Evolutionary conservation across 2,329 filamentous ascomycete genomes (phyloP).

Genomic region (Sporothrix brunneoviolacea): DNA sequence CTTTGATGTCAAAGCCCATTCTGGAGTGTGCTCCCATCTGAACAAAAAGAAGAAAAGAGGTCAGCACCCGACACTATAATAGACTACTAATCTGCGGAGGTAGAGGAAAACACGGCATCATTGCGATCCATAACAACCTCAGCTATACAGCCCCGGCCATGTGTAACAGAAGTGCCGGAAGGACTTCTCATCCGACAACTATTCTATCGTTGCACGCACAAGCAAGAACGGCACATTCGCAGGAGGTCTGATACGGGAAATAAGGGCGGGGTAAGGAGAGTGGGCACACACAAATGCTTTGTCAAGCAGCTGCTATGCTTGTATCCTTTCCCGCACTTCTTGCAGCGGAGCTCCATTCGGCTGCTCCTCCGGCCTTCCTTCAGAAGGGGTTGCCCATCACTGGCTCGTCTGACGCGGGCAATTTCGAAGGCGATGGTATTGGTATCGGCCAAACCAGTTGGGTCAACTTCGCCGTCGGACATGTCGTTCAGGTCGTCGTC

Average conservation of each 20-base stretch:
- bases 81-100: background rate
- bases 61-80: constrained; percentile 36
- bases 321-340: constrained; percentile 98
- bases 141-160: too few relatives aligned
- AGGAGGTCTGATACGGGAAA: too few relatives aligned
- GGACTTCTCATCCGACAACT: too few relatives aligned
- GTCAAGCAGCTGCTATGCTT: constrained; percentile 99
- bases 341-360: constrained; percentile 84
- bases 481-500: constrained; percentile 61
- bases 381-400: constrained; percentile 75
- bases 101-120: too few relatives aligned
- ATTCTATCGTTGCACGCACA: too few relatives aligned
- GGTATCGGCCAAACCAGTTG: background rate
- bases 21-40: constrained; percentile 99
- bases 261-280: too few relatives aligned
- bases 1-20: constrained; percentile 96
- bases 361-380: constrained; percentile 77
- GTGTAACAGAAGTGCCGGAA: too few relatives aligned
- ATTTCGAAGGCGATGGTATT: constrained; percentile 34
- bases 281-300: constrained; percentile 93
- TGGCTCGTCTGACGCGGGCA: constrained; percentile 56
- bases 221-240: too few relatives aligned
- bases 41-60: constrained; percentile 18
- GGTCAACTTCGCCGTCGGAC: constrained; percentile 42
- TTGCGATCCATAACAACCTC: too few relatives aligned